Evolutionary conservation across 1,284 basidiomycete species (phyloP).

Genomic region (Cystobasidium slooffiae): DNA sequence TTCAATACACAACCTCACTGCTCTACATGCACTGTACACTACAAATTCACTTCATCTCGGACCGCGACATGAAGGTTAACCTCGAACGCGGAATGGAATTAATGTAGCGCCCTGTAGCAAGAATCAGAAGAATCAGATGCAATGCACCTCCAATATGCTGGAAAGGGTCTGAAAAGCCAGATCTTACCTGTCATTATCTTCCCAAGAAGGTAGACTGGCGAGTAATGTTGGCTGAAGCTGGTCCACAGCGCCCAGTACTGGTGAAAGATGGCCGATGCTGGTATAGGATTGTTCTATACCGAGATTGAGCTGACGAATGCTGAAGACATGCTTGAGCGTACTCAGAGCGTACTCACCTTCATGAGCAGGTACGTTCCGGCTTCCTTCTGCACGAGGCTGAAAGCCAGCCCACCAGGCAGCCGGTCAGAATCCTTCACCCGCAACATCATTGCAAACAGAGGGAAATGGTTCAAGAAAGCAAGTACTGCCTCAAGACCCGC

Average conservation of each 20-base stretch:
- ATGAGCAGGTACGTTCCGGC: conserved; percentile 32
- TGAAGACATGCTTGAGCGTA: neutral
- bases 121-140: conserved; percentile 4
- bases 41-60: neutral
- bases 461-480: conserved; percentile 84
- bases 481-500: conserved; percentile 68
- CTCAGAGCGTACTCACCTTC: conserved; percentile 37
- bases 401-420: conserved; percentile 67
- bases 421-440: conserved; percentile 82
- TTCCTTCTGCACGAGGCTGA: neutral
- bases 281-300: conserved; percentile 46
- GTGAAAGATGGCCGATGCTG: conserved; percentile 44
- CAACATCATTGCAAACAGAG: conserved; percentile 84
- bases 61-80: conserved; percentile 15
- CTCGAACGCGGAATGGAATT: conserved; percentile 40
- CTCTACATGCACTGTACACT: neutral
- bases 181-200: conserved; percentile 44
- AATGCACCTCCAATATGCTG: conserved; percentile 19
- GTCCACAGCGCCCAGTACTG: conserved; percentile 45
- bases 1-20: neutral
- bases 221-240: conserved; percentile 47
- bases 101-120: conserved; percentile 40
- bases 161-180: neutral
- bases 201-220: conserved; percentile 45
- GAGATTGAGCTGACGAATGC: neutral